Evolutionary conservation across 108 stramenopile genomes (phyloP).

Genomic region (Cyclotella atomus): DNA sequence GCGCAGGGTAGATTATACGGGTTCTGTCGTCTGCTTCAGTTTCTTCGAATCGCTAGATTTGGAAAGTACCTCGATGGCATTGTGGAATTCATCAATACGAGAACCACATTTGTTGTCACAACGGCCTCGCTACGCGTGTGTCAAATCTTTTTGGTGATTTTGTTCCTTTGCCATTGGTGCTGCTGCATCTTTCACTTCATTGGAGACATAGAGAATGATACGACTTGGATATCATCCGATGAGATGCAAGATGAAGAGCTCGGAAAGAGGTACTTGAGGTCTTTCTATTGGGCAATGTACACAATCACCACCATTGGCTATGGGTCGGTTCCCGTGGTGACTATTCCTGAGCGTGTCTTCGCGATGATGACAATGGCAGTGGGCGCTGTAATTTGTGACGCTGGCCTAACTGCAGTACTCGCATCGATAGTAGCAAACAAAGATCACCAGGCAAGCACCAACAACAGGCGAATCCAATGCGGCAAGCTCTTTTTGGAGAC

Average conservation of each 20-base stretch:
- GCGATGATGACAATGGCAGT: constrained; percentile 61
- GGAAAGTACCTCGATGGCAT: constrained; percentile 45
- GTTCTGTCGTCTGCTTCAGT: constrained; percentile 42
- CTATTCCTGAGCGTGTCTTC: constrained; percentile 56
- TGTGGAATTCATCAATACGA: constrained; percentile 30
- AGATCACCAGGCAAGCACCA: constrained; percentile 58
- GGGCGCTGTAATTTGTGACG: constrained; percentile 69
- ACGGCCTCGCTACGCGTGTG: constrained; percentile 45
- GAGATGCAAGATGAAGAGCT: constrained; percentile 16
- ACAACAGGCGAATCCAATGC: constrained; percentile 54
- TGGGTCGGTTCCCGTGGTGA: constrained; percentile 50
- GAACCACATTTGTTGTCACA: constrained; percentile 34
- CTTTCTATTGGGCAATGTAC: constrained; percentile 60
- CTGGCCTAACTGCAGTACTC: constrained; percentile 64
- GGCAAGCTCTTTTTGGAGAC: constrained; percentile 49
- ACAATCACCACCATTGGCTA: constrained; percentile 65
- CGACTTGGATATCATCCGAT: constrained; percentile 41
- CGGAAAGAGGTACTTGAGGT: constrained; percentile 42
- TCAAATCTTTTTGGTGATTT: constrained; percentile 48
- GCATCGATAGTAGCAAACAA: constrained; percentile 49
- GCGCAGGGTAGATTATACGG: constrained; percentile 21
- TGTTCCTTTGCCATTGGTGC: constrained; percentile 54
- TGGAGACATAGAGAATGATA: constrained; percentile 18
- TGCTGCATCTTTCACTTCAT: constrained; percentile 49
- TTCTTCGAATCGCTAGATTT: constrained; percentile 35